Evolutionary conservation across 2,329 filamentous ascomycete species (phyloP), one percentile per base, ranked within the genome.

Genomic region (Aaosphaeria pasadenensis): DNA sequence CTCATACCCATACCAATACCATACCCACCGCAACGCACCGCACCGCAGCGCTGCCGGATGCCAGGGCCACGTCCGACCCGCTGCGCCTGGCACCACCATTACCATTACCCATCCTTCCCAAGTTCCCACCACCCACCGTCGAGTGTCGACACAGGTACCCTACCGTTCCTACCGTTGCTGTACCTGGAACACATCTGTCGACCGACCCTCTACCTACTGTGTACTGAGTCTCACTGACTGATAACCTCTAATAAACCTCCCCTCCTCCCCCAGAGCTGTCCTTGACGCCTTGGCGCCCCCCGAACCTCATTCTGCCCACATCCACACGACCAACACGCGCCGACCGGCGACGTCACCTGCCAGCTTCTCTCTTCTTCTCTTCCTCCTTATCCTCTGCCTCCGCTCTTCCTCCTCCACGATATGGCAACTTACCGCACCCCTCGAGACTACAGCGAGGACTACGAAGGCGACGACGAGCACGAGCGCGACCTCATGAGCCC

Each of bases 391-490:
- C 33, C 9, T 24, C 17, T 24, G 17, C 17, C 17, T 24, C 17
- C 17, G 17, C 17, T 24, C 17, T 24, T 24, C 17, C 17, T 24
- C 17, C 17, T 24, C 17, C 17, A 24, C 17, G 17, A 24, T 24
- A 24, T 24, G 17, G 17, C 17, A 24, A 24, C 17, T 24, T 24
- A 24, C 17, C 17, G 17, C 17, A 24, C 17, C 2, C 17, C 17
- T 24, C 17, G 17, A 24, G 91, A 90, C 51, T 91, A 90, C 71
- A 84, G 88, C 69, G 88, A 89, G 73, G 82, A 85, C 58, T 89
- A 84, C 52, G 88, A 89, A 66, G 87, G 86, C 60, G 88, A 90
- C 72, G 88, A 91, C 72, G 88, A 91, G 75, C 90, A 89, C 69
- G 87, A 91, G 78, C 79, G 86, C 65, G 85, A 84, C 69, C 77